Base-by-base conservation (phyloP, 805 yeast species). In the Teunomyces panamensis region DNA sequence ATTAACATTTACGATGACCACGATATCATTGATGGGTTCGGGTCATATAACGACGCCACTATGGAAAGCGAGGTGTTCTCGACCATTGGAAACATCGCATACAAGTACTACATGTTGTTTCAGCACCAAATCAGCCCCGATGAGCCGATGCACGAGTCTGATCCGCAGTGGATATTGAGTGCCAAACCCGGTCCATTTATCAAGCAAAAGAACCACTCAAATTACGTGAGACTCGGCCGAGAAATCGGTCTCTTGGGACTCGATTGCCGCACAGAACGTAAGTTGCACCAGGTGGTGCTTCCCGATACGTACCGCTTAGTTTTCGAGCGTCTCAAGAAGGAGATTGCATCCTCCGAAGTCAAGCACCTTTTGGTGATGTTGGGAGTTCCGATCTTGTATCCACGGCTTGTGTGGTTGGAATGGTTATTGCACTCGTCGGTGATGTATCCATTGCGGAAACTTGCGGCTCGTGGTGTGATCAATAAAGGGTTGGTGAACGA, bases 1-100 rank as follows among this genome's bases (percentile, higher is more conserved):
- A 75, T 92, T 46, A 92, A 91, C 64, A 80, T 92, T 29, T 91
- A 73, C 68, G 99, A 92, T 65, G 99, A 92, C 64, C 99, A 92
- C 67, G 98, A 94, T 64, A 88, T 92, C 45, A 91, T 94, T 55
- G 99, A 92, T 62, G 99, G 98, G 2, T 92, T 82, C 68, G 99
- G 98, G 2, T 87, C 96, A 0, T 92, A 92, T 64, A 74, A 76
- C 43, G 87, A 89, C 54, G 48, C 65, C 1, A 88, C 96, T 30
- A 90, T 89, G 96, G 57, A 58, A 2, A 79, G 82, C 34, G 83
- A 81, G 1, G 78, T 88, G 7, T 88, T 92, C 62, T 63, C 67
- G 48, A 80, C 84, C 9, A 77, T 92, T 29, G 98, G 98, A 8
- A 77, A 77, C 50, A 68, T 80, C 9, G 97, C 98, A 1, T 89